phyloP scores from a whole-genome alignment of 2,329 filamentous ascomycete species.

The Clonostachys solani region DNA sequence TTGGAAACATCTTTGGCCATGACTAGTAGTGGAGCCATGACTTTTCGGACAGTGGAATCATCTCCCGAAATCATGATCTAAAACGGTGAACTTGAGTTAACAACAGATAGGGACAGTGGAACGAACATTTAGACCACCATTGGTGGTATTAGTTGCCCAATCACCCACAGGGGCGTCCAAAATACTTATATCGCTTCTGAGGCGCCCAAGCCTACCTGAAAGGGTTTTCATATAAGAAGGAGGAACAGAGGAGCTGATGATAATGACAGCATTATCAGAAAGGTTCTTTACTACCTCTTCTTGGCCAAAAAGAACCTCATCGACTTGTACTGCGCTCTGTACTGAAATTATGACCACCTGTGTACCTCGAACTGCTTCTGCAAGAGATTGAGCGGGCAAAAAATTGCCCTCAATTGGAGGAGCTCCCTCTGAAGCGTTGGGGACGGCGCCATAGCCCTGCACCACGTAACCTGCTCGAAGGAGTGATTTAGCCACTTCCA shows the following conservation, averaged over 20 bases:
- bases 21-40: conserved; percentile 16
- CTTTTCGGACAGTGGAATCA: conserved; percentile 10
- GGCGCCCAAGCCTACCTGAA: conserved; percentile 7
- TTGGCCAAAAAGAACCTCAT: conserved; percentile 21
- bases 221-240: conserved; percentile 18
- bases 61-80: conserved; percentile 26
- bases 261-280: conserved; percentile 17
- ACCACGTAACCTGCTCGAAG: conserved; percentile 22
- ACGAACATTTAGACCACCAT: conserved; percentile 24
- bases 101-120: background rate
- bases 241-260: conserved; percentile 28
- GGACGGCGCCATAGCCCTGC: conserved; percentile 24
- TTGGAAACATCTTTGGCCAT: conserved; percentile 22
- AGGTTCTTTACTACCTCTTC: conserved; percentile 17
- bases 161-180: conserved; percentile 31
- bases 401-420: conserved; percentile 12
- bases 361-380: conserved; percentile 16
- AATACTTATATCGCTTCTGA: conserved; percentile 18
- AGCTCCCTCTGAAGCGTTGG: conserved; percentile 20
- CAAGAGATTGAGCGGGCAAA: conserved; percentile 13
- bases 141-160: conserved; percentile 25
- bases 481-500: conserved; percentile 27
- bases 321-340: conserved; percentile 23
- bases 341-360: conserved; percentile 28
- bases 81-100: background rate